Evolutionary conservation across 371 early-diverging fungal genomes (phyloP), one percentile per base, ranked within the genome.

Genomic region (Mortierella sp.): DNA sequence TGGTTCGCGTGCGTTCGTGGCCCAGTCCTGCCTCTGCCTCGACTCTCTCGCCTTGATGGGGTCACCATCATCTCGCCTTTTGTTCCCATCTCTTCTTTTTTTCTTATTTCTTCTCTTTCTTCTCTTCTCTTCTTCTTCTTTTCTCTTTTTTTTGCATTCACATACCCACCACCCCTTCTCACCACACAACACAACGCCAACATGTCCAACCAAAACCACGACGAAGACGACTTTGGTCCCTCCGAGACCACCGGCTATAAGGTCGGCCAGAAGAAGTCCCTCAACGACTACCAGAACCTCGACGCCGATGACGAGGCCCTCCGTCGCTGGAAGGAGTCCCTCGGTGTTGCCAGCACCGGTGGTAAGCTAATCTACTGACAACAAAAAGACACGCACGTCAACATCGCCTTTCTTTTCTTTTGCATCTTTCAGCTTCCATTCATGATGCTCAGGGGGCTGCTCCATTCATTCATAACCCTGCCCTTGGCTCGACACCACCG

Each of bases 231-330:
- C 37, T 92, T 97, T 76, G 89, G 90, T 69, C 95, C 97, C 70
- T 91, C 95, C 87, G 85, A 89, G 82, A 96, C 96, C 76, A 91
- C 93, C 73, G 95, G 95, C 71, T 96, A 96, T 88, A 94, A 92
- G 89, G 92, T 92, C 54, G 94, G 95, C 70, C 95, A 95, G 79
- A 98, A 98, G 93, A 99, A 98, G 93, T 94, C 96, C 37, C 82
- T 97, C 40, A 92, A 93, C 59, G 98, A 99, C 89, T 94, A 96
- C 82, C 90, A 95, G 77, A 88, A 91, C 28, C 91, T 99, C 74
- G 99, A 99, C 87, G 95, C 96, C 75, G 89, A 93, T 79, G 99
- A 99, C 90, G 98, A 97, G 89, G 97, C 98, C 34, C 93, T 98
- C 71, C 90, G 92, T 79, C 98, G 97, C 89, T 98, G 99, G 99